Conservation (phyloP, 1,139 yeast genomes). For the Candida anutae region DNA sequence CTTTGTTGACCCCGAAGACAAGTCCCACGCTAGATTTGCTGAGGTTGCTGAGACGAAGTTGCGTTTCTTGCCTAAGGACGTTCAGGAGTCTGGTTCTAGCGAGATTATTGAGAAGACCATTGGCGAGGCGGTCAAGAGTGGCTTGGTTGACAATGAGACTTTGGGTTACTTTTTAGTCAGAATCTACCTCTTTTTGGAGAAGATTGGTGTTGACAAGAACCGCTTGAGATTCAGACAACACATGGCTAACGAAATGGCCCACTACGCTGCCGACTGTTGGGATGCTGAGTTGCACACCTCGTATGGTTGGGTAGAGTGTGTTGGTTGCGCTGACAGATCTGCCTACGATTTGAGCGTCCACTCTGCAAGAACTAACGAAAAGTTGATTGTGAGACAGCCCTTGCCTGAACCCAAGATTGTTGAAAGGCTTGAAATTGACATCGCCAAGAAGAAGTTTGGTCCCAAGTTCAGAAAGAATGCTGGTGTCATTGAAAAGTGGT, state of each 20-base stretch:
- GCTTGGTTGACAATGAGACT: slow-evolving; percentile 94
- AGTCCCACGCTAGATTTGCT: slow-evolving; percentile 71
- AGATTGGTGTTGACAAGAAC: slow-evolving; percentile 81
- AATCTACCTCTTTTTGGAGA: slow-evolving; percentile 73
- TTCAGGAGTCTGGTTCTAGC: slow-evolving; percentile 81
- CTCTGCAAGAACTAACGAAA: slow-evolving; percentile 89
- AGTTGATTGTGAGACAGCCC: slow-evolving; percentile 87
- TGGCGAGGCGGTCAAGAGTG: slow-evolving; percentile 83
- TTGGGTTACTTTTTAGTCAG: slow-evolving; percentile 95
- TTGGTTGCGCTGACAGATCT: slow-evolving; percentile 99
- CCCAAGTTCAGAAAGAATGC: slow-evolving; percentile 97
- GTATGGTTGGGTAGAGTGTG: slow-evolving; percentile 99
- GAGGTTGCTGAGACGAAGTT: slow-evolving; percentile 69
- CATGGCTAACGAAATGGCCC: slow-evolving; percentile 99
- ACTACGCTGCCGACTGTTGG: slow-evolving; percentile 99
- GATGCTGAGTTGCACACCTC: slow-evolving; percentile 96
- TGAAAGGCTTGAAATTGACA: slow-evolving; percentile 74
- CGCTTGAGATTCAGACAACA: slow-evolving; percentile 97
- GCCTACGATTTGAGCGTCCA: slow-evolving; percentile 97
- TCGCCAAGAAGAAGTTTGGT: slow-evolving; percentile 93
- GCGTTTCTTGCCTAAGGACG: slow-evolving; percentile 73
- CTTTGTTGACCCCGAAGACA: slow-evolving; percentile 88
- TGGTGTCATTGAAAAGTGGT: slow-evolving; percentile 79
- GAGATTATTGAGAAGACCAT: slow-evolving; percentile 56
- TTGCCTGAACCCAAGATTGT: slow-evolving; percentile 78